phyloP scores from a whole-genome alignment of 208 protist species.

The Trypanosoma platydactyli region DNA sequence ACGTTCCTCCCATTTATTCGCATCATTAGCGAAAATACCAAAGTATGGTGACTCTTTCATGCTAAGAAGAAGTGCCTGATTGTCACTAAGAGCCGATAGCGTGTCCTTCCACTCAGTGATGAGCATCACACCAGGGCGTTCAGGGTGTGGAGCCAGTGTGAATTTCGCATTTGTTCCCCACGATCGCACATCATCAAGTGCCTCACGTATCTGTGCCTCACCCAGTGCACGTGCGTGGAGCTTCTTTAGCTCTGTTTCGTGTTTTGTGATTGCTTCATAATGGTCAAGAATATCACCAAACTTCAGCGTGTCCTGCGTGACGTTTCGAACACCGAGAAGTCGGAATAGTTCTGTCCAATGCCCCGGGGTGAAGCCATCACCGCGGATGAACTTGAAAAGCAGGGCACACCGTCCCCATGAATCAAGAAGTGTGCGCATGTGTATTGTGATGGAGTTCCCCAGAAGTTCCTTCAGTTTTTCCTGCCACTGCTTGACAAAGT shows the following conservation, averaged over 20 bases:
- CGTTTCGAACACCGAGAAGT: constrained; percentile 73
- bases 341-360: constrained; percentile 96
- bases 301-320: constrained; percentile 87
- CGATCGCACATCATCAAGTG: constrained; percentile 93
- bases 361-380: constrained; percentile 94
- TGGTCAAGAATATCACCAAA: constrained; percentile 92
- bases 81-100: constrained; percentile 94
- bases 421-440: constrained; percentile 90
- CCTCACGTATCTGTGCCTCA: constrained; percentile 96
- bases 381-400: constrained; percentile 92
- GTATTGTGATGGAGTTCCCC: constrained; percentile 78
- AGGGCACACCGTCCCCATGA: constrained; percentile 80
- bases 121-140: constrained; percentile 79
- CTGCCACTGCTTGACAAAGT: constrained; percentile 93
- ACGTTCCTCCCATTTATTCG: constrained; percentile 91
- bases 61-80: constrained; percentile 94
- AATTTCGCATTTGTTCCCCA: constrained; percentile 93
- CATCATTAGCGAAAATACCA: constrained; percentile 90
- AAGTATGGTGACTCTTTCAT: constrained; percentile 98
- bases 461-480: constrained; percentile 82
- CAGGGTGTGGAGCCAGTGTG: constrained; percentile 72
- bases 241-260: constrained; percentile 89
- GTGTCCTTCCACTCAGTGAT: constrained; percentile 98
- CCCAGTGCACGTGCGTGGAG: constrained; percentile 93
- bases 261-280: constrained; percentile 67